Evolutionary conservation across 1,284 basidiomycete genomes (phyloP), one percentile per base, ranked within the genome.

Genomic region (Naganishia sp.): DNA sequence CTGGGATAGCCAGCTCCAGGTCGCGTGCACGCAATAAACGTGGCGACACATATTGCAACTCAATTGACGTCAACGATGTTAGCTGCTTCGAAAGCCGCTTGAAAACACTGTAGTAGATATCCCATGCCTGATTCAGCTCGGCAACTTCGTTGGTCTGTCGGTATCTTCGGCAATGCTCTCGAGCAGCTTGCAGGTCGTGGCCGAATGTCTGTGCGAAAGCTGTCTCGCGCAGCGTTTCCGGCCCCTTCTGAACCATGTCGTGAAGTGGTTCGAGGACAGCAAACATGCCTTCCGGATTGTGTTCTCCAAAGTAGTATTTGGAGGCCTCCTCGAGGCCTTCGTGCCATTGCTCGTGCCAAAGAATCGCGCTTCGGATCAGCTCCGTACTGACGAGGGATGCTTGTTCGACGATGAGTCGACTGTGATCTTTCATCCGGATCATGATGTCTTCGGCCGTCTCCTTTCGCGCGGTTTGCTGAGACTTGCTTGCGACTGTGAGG

Each of bases 311-410:
- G 82, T 95, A 99, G 57, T 95, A 83, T 60, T 96, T 86, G 13
- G 94, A 98, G 2, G 96, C 96, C 79, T 99, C 96, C 80, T 99
- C 96, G 25, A 99, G 83, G 15, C 93, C 94, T 81, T 99, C 96
- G 74, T 98, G 94, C 96, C 96, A 99, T 74, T 96, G 84, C 78
- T 99, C 96, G 74, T 99, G 94, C 96, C 96, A 99, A 21, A 99
- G 82, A 69, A 99, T 99, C 2, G 96, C 96, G 3, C 98, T 93
- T 17, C 96, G 88, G 71, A 99, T 98, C 39, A 99, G 85, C 78
- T 99, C 96, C 54, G 92, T 88, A 77, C 91, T 92, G 75, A 99
- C 93, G 21, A 97, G 79, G 63, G 90, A 81, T 15, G 96, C 96
- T 87, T 99, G 95, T 70, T 90, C 89, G 52, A 99, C 95, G 47